Evolutionary conservation across 164 flowering plant species (phyloP), one percentile per base, ranked within the genome.

Genomic region (Annona squamosa): DNA sequence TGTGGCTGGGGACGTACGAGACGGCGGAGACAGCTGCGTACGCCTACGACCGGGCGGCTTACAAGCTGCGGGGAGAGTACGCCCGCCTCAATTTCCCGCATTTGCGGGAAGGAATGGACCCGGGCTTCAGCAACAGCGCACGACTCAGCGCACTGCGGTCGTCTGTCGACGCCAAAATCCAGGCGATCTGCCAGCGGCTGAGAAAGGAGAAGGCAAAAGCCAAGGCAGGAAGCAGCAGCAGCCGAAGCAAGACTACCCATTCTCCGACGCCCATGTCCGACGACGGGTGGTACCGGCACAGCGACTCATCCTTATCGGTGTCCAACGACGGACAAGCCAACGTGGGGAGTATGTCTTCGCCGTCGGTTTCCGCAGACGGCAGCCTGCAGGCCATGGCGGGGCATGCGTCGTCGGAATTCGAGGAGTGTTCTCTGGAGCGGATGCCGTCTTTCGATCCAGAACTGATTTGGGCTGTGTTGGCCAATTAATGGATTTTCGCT

Each of bases 1-100:
- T 93, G 3, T 95, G 99, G 99, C 73, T 95, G 52, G 99, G 98
- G 1, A 95, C 99, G n/a, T 93, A 88, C 72, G 92, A 90, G 12
- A 79, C 93, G 0, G 91, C 99, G 1, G 98, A 95, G 72, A 88
- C 90, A 6, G 99, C 99, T 0, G 99, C 99, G 4, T 91, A 86
- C 70, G 99, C 98, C 9, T 95, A 95, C 67, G 99, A 95, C 46
- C 76, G 94, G 1, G 99, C 99, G 0, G 98, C 99, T 6, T 91
- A 90, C 73, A 95, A 90, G 81, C 87, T 95, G 2, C 79, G 99
- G 12, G 96, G 97, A 0, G 94, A 95, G 26, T 93, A 93, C 61
- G 98, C 99, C 0, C 82, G 96, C 12, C 71, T 95, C 76, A 95
- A 95, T 74, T 95, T 95, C 69, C 98, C 98, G 0, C 85, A 90